phyloP scores from a whole-genome alignment of 768 basidiomycete genomes.

The Asterophora parasitica region DNA sequence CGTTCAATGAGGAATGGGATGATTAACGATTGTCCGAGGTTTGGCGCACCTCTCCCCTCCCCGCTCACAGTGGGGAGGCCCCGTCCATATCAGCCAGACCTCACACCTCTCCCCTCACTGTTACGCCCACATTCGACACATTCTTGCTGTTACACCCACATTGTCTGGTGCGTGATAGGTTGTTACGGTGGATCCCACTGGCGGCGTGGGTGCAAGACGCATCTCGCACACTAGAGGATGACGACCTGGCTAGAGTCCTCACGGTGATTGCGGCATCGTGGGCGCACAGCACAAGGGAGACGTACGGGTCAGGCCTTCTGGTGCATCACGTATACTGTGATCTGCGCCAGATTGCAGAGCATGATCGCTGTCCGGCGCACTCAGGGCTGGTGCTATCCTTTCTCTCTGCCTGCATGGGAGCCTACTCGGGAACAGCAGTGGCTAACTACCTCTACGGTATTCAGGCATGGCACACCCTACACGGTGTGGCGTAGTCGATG shows the following conservation, averaged over 20 bases:
- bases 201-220: background rate
- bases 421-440: no score
- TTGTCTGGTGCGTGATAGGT: slow-evolving; percentile 21
- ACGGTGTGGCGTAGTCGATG: background rate
- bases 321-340: no score
- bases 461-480: no score
- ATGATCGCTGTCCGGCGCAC: no score
- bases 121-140: no score
- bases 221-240: background rate
- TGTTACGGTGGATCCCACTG: slow-evolving; percentile 22
- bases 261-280: slow-evolving; percentile 17
- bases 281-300: slow-evolving; percentile 24
- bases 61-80: background rate
- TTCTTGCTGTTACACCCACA: no score
- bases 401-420: slow-evolving; percentile 9
- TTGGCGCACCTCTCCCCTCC: background rate
- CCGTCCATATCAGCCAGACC: slow-evolving; percentile 1
- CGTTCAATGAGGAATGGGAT: background rate
- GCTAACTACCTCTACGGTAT: no score
- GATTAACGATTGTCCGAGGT: background rate
- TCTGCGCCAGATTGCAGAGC: no score
- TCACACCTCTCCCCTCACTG: slow-evolving; percentile 15
- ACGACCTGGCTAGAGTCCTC: slow-evolving; percentile 15
- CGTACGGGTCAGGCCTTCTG: slow-evolving; percentile 18
- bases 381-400: no score